A percentile compares a stretch with the other conserved stretches of the same genome.
Evolutionary conservation across 208 protist species (phyloP).

Genomic region (Eutreptiella sp.): DNA sequence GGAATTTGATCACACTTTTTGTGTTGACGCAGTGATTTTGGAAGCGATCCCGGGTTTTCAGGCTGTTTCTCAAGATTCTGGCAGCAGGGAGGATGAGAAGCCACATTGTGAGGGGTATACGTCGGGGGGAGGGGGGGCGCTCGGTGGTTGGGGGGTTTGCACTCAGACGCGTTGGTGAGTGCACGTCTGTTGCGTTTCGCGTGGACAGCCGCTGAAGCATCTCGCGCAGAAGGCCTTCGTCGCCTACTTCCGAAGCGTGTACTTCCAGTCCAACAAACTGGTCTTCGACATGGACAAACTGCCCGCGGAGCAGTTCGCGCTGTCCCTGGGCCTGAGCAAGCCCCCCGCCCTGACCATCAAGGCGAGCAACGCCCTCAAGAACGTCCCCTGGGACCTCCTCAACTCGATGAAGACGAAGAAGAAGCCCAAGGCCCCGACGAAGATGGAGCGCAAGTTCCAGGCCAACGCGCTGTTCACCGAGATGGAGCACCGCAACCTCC

Average conservation of each 20-base stretch:
- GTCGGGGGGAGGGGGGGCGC: too few relatives aligned
- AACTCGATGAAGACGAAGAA: constrained; percentile 20
- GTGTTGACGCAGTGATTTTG: too few relatives aligned
- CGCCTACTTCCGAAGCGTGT: constrained; percentile 89
- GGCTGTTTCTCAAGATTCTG: too few relatives aligned
- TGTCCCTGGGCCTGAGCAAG: constrained; percentile 81
- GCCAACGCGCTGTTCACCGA: background rate
- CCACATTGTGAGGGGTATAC: too few relatives aligned
- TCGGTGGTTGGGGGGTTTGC: too few relatives aligned
- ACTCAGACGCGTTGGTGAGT: too few relatives aligned
- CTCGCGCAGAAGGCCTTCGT: constrained; percentile 96
- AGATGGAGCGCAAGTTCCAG: constrained; percentile 15
- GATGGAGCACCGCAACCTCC: background rate
- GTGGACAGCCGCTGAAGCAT: constrained; percentile 92
- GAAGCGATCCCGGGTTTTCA: too few relatives aligned
- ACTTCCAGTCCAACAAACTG: constrained; percentile 88
- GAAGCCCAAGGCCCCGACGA: background rate
- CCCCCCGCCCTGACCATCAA: constrained; percentile 87
- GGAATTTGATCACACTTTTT: too few relatives aligned
- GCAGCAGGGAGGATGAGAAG: too few relatives aligned
- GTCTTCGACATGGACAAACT: constrained; percentile 86
- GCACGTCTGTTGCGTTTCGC: too few relatives aligned
- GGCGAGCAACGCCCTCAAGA: constrained; percentile 63
- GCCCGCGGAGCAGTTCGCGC: constrained; percentile 74
- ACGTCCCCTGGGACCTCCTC: constrained; percentile 66